Percentiles rank a stretch among this genome's conserved stretches.
Conservation (phyloP, 108 stramenopile species). For the Cafeteria roenbergensis region DNA sequence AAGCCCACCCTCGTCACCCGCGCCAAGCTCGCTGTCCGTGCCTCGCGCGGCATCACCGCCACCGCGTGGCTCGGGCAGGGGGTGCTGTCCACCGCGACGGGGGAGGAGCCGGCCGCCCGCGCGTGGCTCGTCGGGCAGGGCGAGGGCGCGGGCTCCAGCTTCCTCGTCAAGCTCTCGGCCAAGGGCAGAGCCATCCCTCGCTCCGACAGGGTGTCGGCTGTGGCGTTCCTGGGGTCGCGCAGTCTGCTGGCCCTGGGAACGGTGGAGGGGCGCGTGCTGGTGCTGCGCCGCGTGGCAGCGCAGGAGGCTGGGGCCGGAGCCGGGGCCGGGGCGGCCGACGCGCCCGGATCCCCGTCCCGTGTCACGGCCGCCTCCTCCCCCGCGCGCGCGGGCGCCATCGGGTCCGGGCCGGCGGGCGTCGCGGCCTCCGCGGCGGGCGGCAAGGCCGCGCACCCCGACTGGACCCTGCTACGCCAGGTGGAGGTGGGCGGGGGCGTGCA, state of each 20-base stretch:
- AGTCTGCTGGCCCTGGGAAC: slow-evolving; percentile 45
- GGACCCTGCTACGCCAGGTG: neutral
- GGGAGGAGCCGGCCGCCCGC: slow-evolving; percentile 33
- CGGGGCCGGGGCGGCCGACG: neutral
- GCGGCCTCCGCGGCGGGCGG: neutral
- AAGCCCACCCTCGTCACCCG: neutral
- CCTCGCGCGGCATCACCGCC: slow-evolving; percentile 16
- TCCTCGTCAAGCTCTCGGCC: slow-evolving; percentile 19
- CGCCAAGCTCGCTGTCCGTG: neutral
- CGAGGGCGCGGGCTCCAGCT: slow-evolving; percentile 34
- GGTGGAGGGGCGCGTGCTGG: slow-evolving; percentile 25
- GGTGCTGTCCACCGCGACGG: slow-evolving; percentile 36
- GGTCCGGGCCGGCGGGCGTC: neutral
- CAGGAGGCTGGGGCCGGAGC: neutral
- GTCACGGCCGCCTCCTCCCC: neutral
- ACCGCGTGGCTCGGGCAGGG: slow-evolving; percentile 48
- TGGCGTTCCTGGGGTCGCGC: slow-evolving; percentile 35
- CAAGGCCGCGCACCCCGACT: slow-evolving; percentile 2
- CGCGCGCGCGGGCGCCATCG: neutral
- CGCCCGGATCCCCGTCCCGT: neutral
- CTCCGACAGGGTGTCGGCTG: slow-evolving; percentile 25
- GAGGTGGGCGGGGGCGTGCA: too few species aligned
- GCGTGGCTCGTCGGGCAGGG: slow-evolving; percentile 40
- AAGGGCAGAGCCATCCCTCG: slow-evolving; percentile 20
- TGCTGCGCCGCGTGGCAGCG: slow-evolving; percentile 7